Evolutionary conservation across 2,329 filamentous ascomycete genomes (phyloP).

Genomic region (Shiraia sp.): DNA sequence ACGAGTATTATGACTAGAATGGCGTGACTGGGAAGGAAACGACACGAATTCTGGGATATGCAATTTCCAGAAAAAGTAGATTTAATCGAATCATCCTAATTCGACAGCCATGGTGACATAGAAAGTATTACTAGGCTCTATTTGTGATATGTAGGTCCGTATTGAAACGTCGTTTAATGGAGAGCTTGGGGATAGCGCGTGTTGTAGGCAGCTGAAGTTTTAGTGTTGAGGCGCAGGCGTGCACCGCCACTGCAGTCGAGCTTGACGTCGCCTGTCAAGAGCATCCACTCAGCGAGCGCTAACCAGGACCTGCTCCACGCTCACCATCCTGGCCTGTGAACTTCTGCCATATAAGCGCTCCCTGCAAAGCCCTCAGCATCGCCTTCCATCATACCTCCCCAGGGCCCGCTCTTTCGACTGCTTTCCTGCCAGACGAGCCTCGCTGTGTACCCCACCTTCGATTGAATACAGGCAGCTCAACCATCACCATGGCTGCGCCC

Average conservation of each 20-base stretch:
- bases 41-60: too few relatives aligned
- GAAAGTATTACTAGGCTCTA: too few relatives aligned
- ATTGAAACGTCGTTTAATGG: too few relatives aligned
- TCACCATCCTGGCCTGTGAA: slow-evolving; percentile 13
- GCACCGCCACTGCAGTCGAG: slow-evolving; percentile 9
- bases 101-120: too few relatives aligned
- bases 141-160: too few relatives aligned
- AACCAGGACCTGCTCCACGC: slow-evolving; percentile 22
- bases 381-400: neutral
- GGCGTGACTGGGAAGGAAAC: too few relatives aligned
- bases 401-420: neutral
- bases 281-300: slow-evolving; percentile 16
- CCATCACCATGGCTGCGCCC: slow-evolving; percentile 35
- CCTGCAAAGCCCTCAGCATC: slow-evolving; percentile 11
- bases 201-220: slow-evolving; percentile 13
- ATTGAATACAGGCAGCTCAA: slow-evolving; percentile 7
- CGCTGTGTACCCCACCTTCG: slow-evolving; percentile 6
- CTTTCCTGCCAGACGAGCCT: neutral
- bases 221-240: neutral
- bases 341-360: slow-evolving; percentile 26
- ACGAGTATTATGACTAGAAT: too few relatives aligned
- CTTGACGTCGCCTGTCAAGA: slow-evolving; percentile 8
- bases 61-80: too few relatives aligned
- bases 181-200: slow-evolving; percentile 5
- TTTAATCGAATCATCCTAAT: too few relatives aligned